Evolutionary conservation across 768 basidiomycete species (phyloP), one percentile per base, ranked within the genome.

Genomic region (Gloeostereum incarnatum): DNA sequence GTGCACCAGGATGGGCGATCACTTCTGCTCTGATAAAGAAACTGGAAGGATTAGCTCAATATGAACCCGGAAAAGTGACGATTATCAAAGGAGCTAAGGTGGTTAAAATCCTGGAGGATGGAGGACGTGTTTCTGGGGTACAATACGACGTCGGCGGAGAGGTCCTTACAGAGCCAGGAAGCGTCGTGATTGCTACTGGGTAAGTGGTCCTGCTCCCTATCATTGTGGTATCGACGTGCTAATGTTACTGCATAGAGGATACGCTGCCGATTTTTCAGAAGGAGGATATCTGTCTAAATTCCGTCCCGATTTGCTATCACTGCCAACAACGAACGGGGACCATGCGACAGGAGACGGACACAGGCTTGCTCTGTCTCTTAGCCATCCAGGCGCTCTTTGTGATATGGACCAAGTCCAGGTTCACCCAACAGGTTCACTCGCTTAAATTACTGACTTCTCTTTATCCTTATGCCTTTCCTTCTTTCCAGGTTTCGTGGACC

Each of bases 401-500:
- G 54, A 56, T 36, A 51, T 54, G 46, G 41, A 45, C 16, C 50
- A 50, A 21, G 43, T 56, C 3, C 54, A 56, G 41, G 54, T 56
- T 9, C 54, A 81, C 50, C 79, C 78, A 5, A 84, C 81, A 5
- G 33, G 26, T 27, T n/a, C n/a, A n/a, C n/a, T n/a, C n/a, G n/a
- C n/a, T n/a, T n/a, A 27, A 27, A n/a, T 8, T 27, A 8, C 26
- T 27, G 14, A 27, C 14, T 27, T 27, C 8, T 27, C 9, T 27
- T 8, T 27, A 27, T 27, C 9, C 14, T 27, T 27, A 27, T 8
- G 8, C 26, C 14, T 8, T 14, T 27, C 14, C 26, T 8, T 27
- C 26, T 27, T 14, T 8, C 26, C 26, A 27, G 85, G 84, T 54
- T 73, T 88, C 24, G 78, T 87, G 27, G 85, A 88, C 62, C 84